Evolutionary conservation across 495 filamentous ascomycete genomes (phyloP).

Genomic region (Trichocladium antarcticum): DNA sequence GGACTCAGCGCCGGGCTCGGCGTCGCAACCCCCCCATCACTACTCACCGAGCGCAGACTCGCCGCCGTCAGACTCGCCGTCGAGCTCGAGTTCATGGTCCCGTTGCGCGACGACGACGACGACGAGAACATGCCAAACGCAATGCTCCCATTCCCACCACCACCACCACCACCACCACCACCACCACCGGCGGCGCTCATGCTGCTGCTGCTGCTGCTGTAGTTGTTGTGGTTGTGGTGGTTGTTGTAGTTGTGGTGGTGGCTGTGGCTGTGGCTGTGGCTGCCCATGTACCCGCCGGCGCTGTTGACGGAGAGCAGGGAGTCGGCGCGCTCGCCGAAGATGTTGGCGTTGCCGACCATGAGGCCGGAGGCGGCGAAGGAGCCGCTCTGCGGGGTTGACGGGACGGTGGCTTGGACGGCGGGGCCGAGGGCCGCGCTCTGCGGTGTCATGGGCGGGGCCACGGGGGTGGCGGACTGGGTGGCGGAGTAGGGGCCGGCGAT

Average conservation of each 20-base stretch:
- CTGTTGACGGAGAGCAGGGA: conserved; percentile 49
- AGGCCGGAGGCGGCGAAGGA: conserved; percentile 41
- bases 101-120: conserved; percentile 29
- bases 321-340: conserved; percentile 61
- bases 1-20: conserved; percentile 34
- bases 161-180: background rate
- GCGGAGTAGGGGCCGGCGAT: conserved; percentile 8
- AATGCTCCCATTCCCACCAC: too few relatives aligned
- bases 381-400: conserved; percentile 61
- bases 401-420: conserved; percentile 80
- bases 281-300: background rate
- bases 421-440: conserved; percentile 78
- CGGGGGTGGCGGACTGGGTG: conserved; percentile 22
- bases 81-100: conserved; percentile 37
- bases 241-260: background rate
- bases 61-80: conserved; percentile 20
- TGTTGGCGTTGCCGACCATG: conserved; percentile 22
- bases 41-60: conserved; percentile 30
- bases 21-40: conserved; percentile 21
- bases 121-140: conserved; percentile 10
- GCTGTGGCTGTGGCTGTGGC: background rate
- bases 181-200: background rate
- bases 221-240: too few relatives aligned
- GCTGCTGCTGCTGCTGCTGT: conserved; percentile 22
- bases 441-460: conserved; percentile 49